Percentiles rank a stretch among this genome's conserved stretches.
phyloP scores from a whole-genome alignment of 2,329 filamentous ascomycete genomes.

The Leptographium procerum region DNA sequence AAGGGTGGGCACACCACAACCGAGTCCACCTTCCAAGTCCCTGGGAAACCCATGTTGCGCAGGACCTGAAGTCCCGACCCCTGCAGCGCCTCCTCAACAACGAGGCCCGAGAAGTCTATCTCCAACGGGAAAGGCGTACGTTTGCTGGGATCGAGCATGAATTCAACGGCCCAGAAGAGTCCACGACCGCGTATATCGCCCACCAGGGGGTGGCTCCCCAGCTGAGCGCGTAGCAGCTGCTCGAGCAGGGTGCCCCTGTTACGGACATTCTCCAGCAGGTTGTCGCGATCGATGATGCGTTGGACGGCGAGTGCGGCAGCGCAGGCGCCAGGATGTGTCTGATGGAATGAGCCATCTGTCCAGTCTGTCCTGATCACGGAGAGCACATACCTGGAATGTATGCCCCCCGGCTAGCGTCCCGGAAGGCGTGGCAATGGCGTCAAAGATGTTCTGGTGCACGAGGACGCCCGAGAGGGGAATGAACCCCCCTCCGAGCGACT shows the following conservation, averaged over 20 bases:
- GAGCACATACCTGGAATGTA: no score
- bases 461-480: conserved; percentile 49
- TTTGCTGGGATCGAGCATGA: conserved; percentile 17
- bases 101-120: background rate
- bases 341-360: conserved; percentile 40
- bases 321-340: conserved; percentile 27
- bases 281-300: conserved; percentile 23
- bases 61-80: background rate
- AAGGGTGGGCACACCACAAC: background rate
- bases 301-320: conserved; percentile 30
- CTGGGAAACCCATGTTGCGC: conserved; percentile 1
- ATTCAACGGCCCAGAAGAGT: conserved; percentile 32
- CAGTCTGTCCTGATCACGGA: background rate
- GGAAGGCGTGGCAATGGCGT: no score
- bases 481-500: conserved; percentile 51
- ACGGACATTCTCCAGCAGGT: conserved; percentile 24
- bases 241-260: conserved; percentile 21
- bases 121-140: conserved; percentile 3
- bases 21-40: conserved; percentile 1
- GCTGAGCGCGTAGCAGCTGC: conserved; percentile 15
- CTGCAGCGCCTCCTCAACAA: background rate
- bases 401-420: no score
- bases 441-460: conserved; percentile 35
- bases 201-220: conserved; percentile 26
- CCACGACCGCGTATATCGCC: conserved; percentile 31